A percentile compares a stretch with the other conserved stretches of the same genome.
phyloP scores from a whole-genome alignment of 306 rosid genomes.

The Calophaca sinica region DNA sequence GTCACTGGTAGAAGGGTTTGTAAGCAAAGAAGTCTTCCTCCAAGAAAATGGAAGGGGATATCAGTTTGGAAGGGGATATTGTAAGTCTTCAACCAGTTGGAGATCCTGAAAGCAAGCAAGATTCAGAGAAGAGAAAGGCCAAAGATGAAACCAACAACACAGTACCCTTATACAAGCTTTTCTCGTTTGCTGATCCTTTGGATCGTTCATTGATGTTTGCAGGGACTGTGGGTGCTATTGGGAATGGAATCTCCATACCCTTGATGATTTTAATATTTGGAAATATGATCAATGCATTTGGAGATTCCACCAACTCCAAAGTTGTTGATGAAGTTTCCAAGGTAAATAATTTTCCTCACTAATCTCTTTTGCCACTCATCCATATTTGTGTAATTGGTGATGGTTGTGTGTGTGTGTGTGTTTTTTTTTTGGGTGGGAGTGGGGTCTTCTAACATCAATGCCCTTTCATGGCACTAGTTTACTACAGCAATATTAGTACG shows the following conservation, averaged over 20 bases:
- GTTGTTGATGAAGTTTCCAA: constrained; percentile 69
- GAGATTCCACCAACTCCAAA: constrained; percentile 44
- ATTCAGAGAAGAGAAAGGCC: constrained; percentile 46
- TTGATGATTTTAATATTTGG: constrained; percentile 75
- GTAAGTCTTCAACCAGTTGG: constrained; percentile 5
- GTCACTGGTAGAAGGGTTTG: too few relatives aligned
- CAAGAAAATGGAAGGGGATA: constrained; percentile 4
- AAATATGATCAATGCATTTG: constrained; percentile 69
- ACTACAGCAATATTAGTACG: too few relatives aligned
- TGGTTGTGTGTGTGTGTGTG: too few relatives aligned
- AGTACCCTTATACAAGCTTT: constrained; percentile 79
- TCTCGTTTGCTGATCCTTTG: constrained; percentile 76
- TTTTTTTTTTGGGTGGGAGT: too few relatives aligned
- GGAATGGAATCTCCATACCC: constrained; percentile 67
- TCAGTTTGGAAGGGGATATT: constrained; percentile 42
- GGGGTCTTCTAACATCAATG: too few relatives aligned
- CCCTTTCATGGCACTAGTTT: too few relatives aligned
- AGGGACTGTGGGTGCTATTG: constrained; percentile 72
- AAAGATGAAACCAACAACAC: constrained; percentile 49
- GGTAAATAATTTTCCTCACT: constrained; percentile 48
- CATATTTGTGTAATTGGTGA: too few relatives aligned
- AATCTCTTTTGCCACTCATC: too few relatives aligned
- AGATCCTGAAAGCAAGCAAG: constrained; percentile 42
- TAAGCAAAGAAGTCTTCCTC: too few relatives aligned
- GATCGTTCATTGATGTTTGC: constrained; percentile 68